phyloP scores from a whole-genome alignment of 345 rosid genomes.

The Erodium maritimum region DNA sequence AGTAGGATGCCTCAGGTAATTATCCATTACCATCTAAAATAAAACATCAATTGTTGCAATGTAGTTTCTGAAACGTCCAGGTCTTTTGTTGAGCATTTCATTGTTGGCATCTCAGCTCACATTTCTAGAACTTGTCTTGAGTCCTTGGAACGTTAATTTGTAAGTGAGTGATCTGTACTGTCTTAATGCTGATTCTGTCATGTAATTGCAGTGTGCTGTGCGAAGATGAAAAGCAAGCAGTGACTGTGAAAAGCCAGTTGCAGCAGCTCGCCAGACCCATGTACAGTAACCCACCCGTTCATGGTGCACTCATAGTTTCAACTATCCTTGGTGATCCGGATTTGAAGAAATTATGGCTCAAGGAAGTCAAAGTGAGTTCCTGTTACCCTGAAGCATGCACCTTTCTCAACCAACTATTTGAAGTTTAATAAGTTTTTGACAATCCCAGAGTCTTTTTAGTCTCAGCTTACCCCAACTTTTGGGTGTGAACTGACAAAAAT shows the following conservation, averaged over 20 bases:
- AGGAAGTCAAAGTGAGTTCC: slow-evolving; percentile 78
- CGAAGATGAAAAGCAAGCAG: slow-evolving; percentile 70
- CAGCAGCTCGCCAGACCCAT: slow-evolving; percentile 95
- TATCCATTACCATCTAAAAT: not conserved
- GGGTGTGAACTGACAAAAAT: no score
- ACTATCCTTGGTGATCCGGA: slow-evolving; percentile 66
- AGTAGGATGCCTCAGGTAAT: slow-evolving; percentile 92
- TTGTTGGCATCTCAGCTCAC: no score
- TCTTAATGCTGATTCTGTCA: not conserved
- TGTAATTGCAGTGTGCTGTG: slow-evolving; percentile 52
- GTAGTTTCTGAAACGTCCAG: not conserved
- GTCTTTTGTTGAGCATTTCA: not conserved
- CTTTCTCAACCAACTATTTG: no score
- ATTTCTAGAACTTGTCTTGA: not conserved
- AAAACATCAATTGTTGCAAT: not conserved
- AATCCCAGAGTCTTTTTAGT: no score
- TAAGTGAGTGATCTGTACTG: not conserved
- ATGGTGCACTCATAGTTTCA: slow-evolving; percentile 78
- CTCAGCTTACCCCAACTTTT: no score
- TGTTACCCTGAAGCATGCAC: no score
- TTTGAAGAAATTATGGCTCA: slow-evolving; percentile 75
- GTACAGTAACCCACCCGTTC: slow-evolving; percentile 97
- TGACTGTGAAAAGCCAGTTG: slow-evolving; percentile 81
- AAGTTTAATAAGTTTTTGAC: no score
- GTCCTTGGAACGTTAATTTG: not conserved